These are phyloP conservation scores for Arabidopsis thaliana DNA, from an alignment of 345 rosid species.

Conservation along the genomic window TAIR10.1 NC_003071.7:12432501-12433000, in stretches of 20 bases:
- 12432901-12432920: constrained; percentile 81
- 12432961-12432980: constrained; percentile 69
- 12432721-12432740: background rate
- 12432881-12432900: constrained; percentile 85
- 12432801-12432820: background rate
- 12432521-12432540: background rate
- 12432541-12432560: background rate
- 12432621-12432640: background rate
- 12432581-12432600: background rate
- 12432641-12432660: background rate
- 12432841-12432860: constrained; percentile 78
- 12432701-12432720: constrained; percentile 5
- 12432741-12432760: background rate
- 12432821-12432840: constrained; percentile 85
- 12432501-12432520: background rate
- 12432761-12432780: background rate
- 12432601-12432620: background rate
- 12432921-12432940: constrained; percentile 70
- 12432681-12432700: background rate
- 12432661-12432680: background rate
- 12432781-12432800: background rate
- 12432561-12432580: background rate
- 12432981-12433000: constrained; percentile 63
- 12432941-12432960: constrained; percentile 67
- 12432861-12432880: constrained; percentile 74